A percentile compares a stretch with the other conserved stretches of the same genome.
These are phyloP conservation scores for Yamadazyma sp. DNA, from an alignment of 1,139 yeast species.

Conservation along the genomic window DNA sequence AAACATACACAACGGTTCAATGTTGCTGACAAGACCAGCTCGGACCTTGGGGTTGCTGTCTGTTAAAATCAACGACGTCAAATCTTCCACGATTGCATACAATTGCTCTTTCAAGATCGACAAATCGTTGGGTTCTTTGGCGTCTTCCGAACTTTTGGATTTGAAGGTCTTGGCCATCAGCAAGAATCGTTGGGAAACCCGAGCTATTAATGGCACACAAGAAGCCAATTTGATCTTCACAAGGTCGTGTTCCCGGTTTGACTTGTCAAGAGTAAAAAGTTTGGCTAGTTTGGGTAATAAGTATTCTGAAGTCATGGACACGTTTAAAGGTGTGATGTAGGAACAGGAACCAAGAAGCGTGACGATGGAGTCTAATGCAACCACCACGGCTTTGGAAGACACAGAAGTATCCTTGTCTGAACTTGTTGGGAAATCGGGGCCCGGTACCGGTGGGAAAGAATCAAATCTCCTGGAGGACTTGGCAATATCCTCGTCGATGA, in stretches of 20 bases:
- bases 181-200: slow-evolving; percentile 61
- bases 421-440: too few species aligned
- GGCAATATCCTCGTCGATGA: slow-evolving; percentile 37
- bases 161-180: slow-evolving; percentile 63
- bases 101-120: slow-evolving; percentile 30
- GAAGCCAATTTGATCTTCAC: slow-evolving; percentile 70
- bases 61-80: slow-evolving; percentile 65
- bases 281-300: slow-evolving; percentile 67
- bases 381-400: slow-evolving; percentile 53
- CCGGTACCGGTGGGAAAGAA: neutral
- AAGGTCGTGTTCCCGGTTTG: slow-evolving; percentile 23
- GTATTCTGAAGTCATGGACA: slow-evolving; percentile 75
- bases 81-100: slow-evolving; percentile 55
- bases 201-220: slow-evolving; percentile 70
- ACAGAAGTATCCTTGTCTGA: neutral
- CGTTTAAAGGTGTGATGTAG: slow-evolving; percentile 74
- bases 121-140: slow-evolving; percentile 8
- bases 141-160: slow-evolving; percentile 7
- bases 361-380: slow-evolving; percentile 56
- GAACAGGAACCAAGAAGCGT: slow-evolving; percentile 66
- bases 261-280: slow-evolving; percentile 29
- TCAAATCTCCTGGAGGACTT: slow-evolving; percentile 4
- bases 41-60: slow-evolving; percentile 69
- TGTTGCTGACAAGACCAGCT: slow-evolving; percentile 64
- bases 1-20: slow-evolving; percentile 73